Base-by-base conservation (phyloP, 73 alveolate genomes). In the Urostyla sp. region DNA sequence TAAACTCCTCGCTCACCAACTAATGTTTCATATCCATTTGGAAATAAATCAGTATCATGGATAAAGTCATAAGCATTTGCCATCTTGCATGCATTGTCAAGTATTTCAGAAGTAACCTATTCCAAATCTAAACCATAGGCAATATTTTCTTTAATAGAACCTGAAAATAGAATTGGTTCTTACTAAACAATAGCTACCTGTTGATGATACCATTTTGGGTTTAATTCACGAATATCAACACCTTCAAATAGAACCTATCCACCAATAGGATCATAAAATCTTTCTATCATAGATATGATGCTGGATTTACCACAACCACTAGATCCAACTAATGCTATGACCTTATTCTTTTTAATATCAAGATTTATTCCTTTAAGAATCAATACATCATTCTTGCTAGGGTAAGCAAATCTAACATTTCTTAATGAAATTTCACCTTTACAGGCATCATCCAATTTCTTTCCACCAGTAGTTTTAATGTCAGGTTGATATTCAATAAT, bases 1-100 rank as follows among this genome's bases (percentile, higher is more conserved):
- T 91, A 31, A 5, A 53, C 69, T 28, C 97, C 97, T 83, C 97
- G 87, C 84, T 91, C 97, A 16, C 94, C 97, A 0, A 91, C 97
- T 35, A 84, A 38, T 0, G 96, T 90, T 10, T 80, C 84, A 66
- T 67, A 69, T 2, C 96, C 94, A 13, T 86, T 90, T 20, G 97
- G 97, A 67, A 87, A 87, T 44, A 78, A 45, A 27, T 82, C 83
- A 67, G 49, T 74, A 66, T 91, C 97, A 67, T 87, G 76, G 37
- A 92, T 61, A 63, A 92, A 92, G 0, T 72, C 67, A 72, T 56
- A 55, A 32, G 88, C 82, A 78, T 88, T 59, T 3, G 92, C 87
- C 45, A 53, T 23, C 54, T 43, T 40, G 66, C 87, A 75, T 16
- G 92, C 92, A n/a, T 31, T 16, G 49, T 46, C 58, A 5, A 84